Conservation (phyloP, 305 asterid genomes). For the Salvia sclarea region DNA sequence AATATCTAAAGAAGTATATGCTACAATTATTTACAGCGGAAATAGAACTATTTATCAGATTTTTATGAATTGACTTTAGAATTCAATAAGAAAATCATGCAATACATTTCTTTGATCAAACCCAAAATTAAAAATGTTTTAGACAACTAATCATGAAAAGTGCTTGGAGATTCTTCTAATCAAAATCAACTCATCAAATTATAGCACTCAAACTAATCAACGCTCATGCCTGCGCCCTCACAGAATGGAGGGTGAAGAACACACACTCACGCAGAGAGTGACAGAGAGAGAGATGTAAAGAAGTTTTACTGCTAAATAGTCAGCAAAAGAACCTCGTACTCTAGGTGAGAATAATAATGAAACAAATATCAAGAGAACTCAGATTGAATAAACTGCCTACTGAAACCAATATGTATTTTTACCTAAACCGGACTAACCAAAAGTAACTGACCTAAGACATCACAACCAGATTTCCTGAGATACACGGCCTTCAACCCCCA, state of each 20-base stretch:
- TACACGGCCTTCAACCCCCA: conserved; percentile 22
- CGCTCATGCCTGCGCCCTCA: not conserved
- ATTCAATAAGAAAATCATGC: not conserved
- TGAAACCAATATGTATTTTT: conserved; percentile 35
- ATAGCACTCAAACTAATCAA: not conserved
- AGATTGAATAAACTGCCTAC: conserved; percentile 38
- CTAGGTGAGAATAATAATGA: conserved; percentile 31
- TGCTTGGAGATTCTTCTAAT: not conserved
- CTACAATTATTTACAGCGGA: no score
- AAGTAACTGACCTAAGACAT: conserved; percentile 30
- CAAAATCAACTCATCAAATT: not conserved
- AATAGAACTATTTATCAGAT: no score
- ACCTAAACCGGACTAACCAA: conserved; percentile 30
- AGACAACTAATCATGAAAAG: not conserved
- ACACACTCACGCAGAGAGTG: not conserved
- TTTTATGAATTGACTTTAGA: not conserved
- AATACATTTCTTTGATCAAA: not conserved
- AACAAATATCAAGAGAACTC: conserved; percentile 36
- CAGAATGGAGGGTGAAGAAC: not conserved
- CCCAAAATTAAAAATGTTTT: not conserved
- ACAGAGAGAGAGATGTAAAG: conserved; percentile 1
- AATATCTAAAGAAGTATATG: no score
- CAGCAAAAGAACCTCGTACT: conserved; percentile 32
- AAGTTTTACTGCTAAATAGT: conserved; percentile 30
- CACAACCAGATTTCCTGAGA: conserved; percentile 20